Percentiles rank a stretch among this genome's conserved stretches.
These are phyloP conservation scores for Plantago major DNA, from an alignment of 257 asterid species.

Conservation along the genomic window DNA sequence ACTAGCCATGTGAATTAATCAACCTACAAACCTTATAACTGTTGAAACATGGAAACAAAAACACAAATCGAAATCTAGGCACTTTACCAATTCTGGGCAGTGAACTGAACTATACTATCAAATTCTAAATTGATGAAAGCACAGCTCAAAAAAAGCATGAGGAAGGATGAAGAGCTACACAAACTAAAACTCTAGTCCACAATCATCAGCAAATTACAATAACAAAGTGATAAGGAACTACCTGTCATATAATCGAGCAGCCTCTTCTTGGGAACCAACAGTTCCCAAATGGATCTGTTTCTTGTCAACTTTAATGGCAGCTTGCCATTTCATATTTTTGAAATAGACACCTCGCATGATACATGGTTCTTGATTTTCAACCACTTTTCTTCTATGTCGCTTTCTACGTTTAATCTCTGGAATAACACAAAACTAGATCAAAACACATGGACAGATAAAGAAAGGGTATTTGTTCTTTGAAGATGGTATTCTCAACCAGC, in stretches of 20 bases:
- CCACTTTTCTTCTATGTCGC: slow-evolving; percentile 78
- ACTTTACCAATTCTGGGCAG: too few species aligned
- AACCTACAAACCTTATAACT: too few species aligned
- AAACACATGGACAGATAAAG: background rate
- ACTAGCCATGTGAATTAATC: too few species aligned
- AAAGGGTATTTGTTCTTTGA: background rate
- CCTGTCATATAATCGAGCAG: slow-evolving; percentile 93
- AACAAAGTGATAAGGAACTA: slow-evolving; percentile 23
- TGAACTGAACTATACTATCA: too few species aligned
- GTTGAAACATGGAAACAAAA: too few species aligned
- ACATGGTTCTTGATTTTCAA: slow-evolving; percentile 70
- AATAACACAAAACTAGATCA: slow-evolving; percentile 12
- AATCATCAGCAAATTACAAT: too few species aligned
- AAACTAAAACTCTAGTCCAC: too few species aligned
- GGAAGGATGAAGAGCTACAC: too few species aligned
- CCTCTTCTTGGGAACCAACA: slow-evolving; percentile 93
- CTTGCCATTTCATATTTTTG: slow-evolving; percentile 98
- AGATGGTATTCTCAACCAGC: background rate
- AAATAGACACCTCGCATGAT: slow-evolving; percentile 89
- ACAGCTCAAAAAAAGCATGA: too few species aligned
- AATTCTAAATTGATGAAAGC: too few species aligned
- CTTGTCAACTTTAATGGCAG: slow-evolving; percentile 96
- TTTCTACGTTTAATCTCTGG: slow-evolving; percentile 84
- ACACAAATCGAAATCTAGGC: too few species aligned
- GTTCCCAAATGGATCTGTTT: slow-evolving; percentile 94